phyloP scores from a whole-genome alignment of 306 rosid genomes.

The Ziziphus jujuba region DNA sequence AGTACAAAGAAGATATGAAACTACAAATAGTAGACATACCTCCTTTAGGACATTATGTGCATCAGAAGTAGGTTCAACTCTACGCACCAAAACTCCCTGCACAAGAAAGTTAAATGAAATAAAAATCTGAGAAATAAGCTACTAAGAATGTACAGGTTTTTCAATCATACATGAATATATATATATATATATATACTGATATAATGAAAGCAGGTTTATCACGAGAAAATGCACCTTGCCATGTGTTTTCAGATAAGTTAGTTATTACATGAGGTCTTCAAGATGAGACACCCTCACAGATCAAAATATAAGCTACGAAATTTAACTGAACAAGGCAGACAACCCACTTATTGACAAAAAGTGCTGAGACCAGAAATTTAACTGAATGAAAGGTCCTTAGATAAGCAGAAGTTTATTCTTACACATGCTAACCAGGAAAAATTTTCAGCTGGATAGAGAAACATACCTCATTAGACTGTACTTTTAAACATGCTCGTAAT shows the following conservation, averaged over 20 bases:
- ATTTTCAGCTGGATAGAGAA: conserved; percentile 19
- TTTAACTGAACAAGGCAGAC: background rate
- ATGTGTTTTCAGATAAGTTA: background rate
- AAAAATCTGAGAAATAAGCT: conserved; percentile 10
- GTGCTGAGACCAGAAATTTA: conserved; percentile 7
- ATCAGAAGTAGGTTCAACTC: conserved; percentile 93
- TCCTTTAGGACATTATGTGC: conserved; percentile 81
- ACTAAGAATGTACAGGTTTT: background rate
- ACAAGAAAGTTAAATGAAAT: conserved; percentile 23
- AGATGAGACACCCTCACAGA: no score
- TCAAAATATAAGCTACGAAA: no score
- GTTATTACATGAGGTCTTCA: background rate
- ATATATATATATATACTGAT: background rate
- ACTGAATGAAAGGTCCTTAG: background rate
- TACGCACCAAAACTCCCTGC: conserved; percentile 93
- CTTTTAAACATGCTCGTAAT: conserved; percentile 74
- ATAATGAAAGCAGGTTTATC: background rate
- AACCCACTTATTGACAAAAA: background rate
- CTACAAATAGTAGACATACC: conserved; percentile 46
- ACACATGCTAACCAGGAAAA: conserved; percentile 5
- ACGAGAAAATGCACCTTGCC: background rate
- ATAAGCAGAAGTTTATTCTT: background rate
- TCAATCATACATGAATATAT: background rate
- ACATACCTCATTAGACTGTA: conserved; percentile 79
- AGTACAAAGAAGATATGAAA: conserved; percentile 20